A percentile compares a stretch with the other conserved stretches of the same genome.
phyloP scores from a whole-genome alignment of 225 moss, liverwort and hornwort genomes.

The Pleurozium schreberi region DNA sequence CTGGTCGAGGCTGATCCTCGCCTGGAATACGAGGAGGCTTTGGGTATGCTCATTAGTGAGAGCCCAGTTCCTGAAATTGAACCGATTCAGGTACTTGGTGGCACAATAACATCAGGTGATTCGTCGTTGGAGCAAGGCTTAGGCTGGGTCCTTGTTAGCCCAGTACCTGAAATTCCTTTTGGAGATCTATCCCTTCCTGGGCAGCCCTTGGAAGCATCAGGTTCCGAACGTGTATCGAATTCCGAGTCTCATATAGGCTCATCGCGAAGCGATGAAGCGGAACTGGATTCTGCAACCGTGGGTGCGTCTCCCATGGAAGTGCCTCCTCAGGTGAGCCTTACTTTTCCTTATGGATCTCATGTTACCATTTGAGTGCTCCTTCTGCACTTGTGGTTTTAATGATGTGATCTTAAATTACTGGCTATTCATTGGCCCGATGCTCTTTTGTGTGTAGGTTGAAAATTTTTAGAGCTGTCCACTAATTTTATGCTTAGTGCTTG shows the following conservation, averaged over 20 bases:
- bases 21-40: slow-evolving; percentile 12
- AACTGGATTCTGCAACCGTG: neutral
- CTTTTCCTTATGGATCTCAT: neutral
- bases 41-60: neutral
- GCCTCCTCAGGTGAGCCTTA: slow-evolving; percentile 19
- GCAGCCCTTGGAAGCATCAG: neutral
- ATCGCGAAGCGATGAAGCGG: slow-evolving; percentile 2
- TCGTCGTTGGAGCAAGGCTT: slow-evolving; percentile 17
- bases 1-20: slow-evolving; percentile 41
- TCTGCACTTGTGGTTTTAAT: neutral
- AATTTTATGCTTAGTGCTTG: neutral
- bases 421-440: neutral
- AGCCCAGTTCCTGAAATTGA: neutral
- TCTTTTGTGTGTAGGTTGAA: neutral
- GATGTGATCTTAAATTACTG: neutral
- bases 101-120: slow-evolving; percentile 5
- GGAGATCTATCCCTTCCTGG: neutral
- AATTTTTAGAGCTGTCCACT: neutral
- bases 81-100: neutral
- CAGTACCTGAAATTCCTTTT: neutral
- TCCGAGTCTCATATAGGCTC: neutral
- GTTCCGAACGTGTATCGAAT: neutral
- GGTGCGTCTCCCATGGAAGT: neutral
- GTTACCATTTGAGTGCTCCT: neutral
- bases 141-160: slow-evolving; percentile 29